These are phyloP conservation scores for Syzygium aqueum DNA, from an alignment of 345 rosid species.

Conservation along the genomic window DNA sequence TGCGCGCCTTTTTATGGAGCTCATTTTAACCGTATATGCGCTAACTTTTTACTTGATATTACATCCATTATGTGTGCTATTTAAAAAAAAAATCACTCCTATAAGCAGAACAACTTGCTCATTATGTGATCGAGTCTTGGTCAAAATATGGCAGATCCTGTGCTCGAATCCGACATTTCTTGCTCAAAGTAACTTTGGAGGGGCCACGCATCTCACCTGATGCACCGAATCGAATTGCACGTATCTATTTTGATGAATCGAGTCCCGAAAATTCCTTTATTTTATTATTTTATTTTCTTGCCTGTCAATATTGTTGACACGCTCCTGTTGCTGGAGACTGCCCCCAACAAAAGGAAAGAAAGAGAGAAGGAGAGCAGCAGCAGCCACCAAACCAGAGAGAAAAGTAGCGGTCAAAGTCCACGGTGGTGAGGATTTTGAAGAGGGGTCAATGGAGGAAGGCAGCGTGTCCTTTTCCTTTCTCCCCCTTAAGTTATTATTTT, in stretches of 20 bases:
- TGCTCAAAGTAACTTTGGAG: neutral
- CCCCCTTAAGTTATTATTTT: neutral
- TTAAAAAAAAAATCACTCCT: too few relatives aligned
- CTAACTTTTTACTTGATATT: neutral
- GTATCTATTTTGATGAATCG: neutral
- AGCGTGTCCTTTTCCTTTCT: slow-evolving; percentile 7
- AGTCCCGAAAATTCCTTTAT: neutral
- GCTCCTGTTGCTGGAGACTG: neutral
- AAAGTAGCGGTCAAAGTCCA: slow-evolving; percentile 56
- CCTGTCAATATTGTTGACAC: neutral
- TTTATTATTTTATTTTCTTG: neutral
- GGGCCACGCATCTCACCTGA: neutral
- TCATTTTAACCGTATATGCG: neutral
- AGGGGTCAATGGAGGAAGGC: slow-evolving; percentile 44
- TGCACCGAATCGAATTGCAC: neutral
- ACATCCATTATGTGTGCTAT: neutral
- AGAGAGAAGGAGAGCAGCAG: neutral
- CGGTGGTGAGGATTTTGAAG: slow-evolving; percentile 20
- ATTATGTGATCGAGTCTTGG: neutral
- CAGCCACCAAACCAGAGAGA: slow-evolving; percentile 6
- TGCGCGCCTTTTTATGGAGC: neutral
- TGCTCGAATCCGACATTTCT: neutral
- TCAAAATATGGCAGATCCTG: neutral
- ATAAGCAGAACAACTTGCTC: neutral
- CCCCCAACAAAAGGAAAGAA: neutral